A percentile compares a stretch with the other conserved stretches of the same genome.
Evolutionary conservation across 768 basidiomycete species (phyloP).

Genomic region (Amanita pallidorosea): DNA sequence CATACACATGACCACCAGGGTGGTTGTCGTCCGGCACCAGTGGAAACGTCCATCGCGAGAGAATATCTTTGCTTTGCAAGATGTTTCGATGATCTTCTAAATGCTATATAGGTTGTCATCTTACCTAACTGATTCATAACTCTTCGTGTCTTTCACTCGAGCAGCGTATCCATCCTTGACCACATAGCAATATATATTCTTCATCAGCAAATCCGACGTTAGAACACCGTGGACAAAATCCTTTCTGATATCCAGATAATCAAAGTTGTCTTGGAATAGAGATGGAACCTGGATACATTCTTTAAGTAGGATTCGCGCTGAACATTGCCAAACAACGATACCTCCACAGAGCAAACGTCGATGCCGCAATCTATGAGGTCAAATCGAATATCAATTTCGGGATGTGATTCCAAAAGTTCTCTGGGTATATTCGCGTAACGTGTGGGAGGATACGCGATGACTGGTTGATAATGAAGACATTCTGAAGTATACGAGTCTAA

Average conservation of each 20-base stretch:
- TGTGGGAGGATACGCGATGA: constrained; percentile 59
- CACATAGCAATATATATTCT: constrained; percentile 87
- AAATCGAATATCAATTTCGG: constrained; percentile 78
- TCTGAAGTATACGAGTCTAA: constrained; percentile 67
- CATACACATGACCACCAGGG: constrained; percentile 73
- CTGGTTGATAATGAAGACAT: constrained; percentile 78
- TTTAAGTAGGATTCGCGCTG: background rate
- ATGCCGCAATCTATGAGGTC: constrained; percentile 85
- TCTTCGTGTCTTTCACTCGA: constrained; percentile 85
- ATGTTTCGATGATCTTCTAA: background rate
- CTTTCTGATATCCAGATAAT: constrained; percentile 82
- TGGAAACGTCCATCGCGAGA: constrained; percentile 92
- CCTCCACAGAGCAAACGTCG: constrained; percentile 92
- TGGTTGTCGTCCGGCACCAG: constrained; percentile 92
- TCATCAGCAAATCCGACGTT: constrained; percentile 89
- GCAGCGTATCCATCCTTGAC: constrained; percentile 87
- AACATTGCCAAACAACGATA: constrained; percentile 19
- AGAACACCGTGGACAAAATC: constrained; percentile 94
- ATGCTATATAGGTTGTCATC: constrained; percentile 6
- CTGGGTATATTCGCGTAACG: constrained; percentile 60
- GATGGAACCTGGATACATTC: constrained; percentile 64
- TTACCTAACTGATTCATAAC: constrained; percentile 84
- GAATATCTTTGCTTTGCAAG: constrained; percentile 73
- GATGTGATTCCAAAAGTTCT: constrained; percentile 59
- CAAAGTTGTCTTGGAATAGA: constrained; percentile 97